A percentile compares a stretch with the other conserved stretches of the same genome.
Evolutionary conservation across 2,329 filamentous ascomycete genomes (phyloP).

Genomic region (Clarireedia homoeocarpa): DNA sequence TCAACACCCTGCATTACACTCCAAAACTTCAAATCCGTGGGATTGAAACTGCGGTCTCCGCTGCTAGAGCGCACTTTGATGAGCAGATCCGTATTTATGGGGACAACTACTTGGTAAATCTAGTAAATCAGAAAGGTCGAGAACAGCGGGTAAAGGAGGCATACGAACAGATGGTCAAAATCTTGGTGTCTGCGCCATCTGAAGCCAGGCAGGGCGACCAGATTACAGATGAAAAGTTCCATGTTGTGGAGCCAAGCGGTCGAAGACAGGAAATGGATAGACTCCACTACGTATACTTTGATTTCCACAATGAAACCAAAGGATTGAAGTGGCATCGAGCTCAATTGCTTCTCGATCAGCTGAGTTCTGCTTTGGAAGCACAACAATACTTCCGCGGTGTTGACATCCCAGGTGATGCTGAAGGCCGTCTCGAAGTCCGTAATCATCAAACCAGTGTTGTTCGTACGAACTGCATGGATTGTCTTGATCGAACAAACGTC

Average conservation of each 20-base stretch:
- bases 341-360: conserved; percentile 73
- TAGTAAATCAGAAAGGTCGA: conserved; percentile 93
- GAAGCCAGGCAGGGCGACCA: conserved; percentile 59
- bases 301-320: conserved; percentile 97
- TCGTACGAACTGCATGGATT: conserved; percentile 99
- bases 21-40: conserved; percentile 83
- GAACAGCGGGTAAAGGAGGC: conserved; percentile 85
- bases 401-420: conserved; percentile 66
- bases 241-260: conserved; percentile 59
- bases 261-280: conserved; percentile 61
- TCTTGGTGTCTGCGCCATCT: conserved; percentile 60
- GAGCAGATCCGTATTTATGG: conserved; percentile 92
- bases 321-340: conserved; percentile 90
- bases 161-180: conserved; percentile 83
- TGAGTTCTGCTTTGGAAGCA: conserved; percentile 65
- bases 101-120: conserved; percentile 93
- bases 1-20: conserved; percentile 87
- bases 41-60: conserved; percentile 69
- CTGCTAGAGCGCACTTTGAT: conserved; percentile 80
- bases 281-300: conserved; percentile 95
- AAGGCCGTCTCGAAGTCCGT: conserved; percentile 70
- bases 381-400: conserved; percentile 91
- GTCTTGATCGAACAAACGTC: conserved; percentile 93
- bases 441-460: conserved; percentile 82
- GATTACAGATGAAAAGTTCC: conserved; percentile 71